Percentiles rank a stretch among this genome's conserved stretches.
Evolutionary conservation across 306 rosid species (phyloP).

Genomic region (Inga leiocalycina): DNA sequence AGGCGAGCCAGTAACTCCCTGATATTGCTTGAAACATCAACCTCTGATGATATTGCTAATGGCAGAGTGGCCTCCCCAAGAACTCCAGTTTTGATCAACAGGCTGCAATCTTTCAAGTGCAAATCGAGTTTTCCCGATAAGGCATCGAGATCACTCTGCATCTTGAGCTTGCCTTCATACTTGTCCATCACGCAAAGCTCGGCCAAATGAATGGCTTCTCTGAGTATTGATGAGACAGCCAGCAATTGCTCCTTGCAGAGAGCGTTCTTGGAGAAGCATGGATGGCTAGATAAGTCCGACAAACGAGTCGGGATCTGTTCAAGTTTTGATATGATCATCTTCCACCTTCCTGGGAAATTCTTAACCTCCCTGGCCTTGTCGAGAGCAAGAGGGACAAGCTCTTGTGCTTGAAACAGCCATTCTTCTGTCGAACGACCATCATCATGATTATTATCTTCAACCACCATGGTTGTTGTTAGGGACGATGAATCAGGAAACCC

Average conservation of each 20-base stretch:
- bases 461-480: conserved; percentile 66
- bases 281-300: conserved; percentile 92
- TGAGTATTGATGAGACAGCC: conserved; percentile 67
- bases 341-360: conserved; percentile 83
- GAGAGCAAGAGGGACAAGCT: conserved; percentile 74
- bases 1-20: conserved; percentile 88
- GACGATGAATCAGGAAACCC: conserved; percentile 5
- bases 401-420: conserved; percentile 60
- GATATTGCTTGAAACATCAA: conserved; percentile 53
- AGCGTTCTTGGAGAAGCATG: conserved; percentile 87
- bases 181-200: conserved; percentile 73
- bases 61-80: conserved; percentile 86
- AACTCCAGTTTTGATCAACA: conserved; percentile 84
- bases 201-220: conserved; percentile 61
- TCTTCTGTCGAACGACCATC: conserved; percentile 62
- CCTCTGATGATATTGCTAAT: conserved; percentile 40
- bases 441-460: conserved; percentile 43
- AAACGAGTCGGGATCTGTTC: conserved; percentile 79
- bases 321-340: conserved; percentile 74
- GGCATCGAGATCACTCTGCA: conserved; percentile 95
- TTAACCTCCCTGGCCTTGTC: conserved; percentile 74
- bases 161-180: conserved; percentile 84
- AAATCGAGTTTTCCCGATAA: conserved; percentile 78
- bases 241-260: conserved; percentile 94
- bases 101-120: conserved; percentile 82